Conservation (phyloP, 305 asterid genomes). For the Rubia tinctorum region DNA sequence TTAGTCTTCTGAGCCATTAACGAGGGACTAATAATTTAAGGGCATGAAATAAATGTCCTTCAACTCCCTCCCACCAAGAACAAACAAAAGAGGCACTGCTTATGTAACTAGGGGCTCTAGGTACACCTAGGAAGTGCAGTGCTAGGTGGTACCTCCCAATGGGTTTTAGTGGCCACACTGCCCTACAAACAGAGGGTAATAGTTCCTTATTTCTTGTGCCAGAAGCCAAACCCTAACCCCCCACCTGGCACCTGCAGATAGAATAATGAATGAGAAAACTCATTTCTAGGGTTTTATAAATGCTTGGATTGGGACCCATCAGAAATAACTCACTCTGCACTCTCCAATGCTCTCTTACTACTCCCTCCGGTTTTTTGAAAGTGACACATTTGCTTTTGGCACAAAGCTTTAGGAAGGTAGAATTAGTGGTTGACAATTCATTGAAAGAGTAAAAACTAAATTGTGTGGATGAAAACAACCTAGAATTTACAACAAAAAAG, state of each 20-base stretch:
- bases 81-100: not conserved
- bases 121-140: conserved; percentile 4
- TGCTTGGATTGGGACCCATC: conserved; percentile 1
- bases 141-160: not conserved
- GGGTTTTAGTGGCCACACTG: not conserved
- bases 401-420: too few relatives aligned
- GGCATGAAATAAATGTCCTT: not conserved
- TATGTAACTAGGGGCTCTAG: not conserved
- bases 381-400: too few relatives aligned
- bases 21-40: too few relatives aligned
- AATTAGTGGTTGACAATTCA: too few relatives aligned
- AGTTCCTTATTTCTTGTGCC: conserved; percentile 12
- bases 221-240: conserved; percentile 3
- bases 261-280: conserved; percentile 5
- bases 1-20: too few relatives aligned
- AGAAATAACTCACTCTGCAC: not conserved
- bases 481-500: too few relatives aligned
- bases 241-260: conserved; percentile 2
- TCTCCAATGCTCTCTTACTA: not conserved
- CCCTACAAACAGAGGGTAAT: not conserved
- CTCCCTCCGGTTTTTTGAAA: too few relatives aligned
- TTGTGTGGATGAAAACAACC: too few relatives aligned
- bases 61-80: not conserved
- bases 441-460: too few relatives aligned
- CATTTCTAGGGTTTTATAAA: not conserved